Conservation (phyloP, 2,329 filamentous ascomycete species). For the Colletotrichum australisinense region DNA sequence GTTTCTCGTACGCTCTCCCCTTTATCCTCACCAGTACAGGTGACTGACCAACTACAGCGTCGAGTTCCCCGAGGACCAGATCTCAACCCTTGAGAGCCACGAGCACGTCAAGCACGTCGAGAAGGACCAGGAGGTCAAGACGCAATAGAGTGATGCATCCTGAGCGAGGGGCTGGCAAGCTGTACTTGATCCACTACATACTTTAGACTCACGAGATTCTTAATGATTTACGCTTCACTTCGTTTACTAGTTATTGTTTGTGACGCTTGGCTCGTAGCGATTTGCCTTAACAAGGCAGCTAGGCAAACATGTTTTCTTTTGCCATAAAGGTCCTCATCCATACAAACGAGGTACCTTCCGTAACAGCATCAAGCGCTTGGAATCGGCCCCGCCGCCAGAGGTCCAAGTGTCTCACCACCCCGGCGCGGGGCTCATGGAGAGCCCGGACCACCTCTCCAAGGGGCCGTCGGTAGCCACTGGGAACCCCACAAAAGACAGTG, state of each 20-base stretch:
- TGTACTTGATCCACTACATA: slow-evolving; percentile 13
- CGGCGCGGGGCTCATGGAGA: slow-evolving; percentile 14
- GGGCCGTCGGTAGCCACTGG: not conserved
- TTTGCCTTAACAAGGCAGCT: too few relatives aligned
- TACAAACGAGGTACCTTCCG: too few relatives aligned
- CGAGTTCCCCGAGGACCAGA: slow-evolving; percentile 73
- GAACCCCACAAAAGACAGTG: slow-evolving; percentile 6
- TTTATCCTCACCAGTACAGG: not conserved
- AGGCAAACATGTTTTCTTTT: not conserved
- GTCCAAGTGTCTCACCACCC: slow-evolving; percentile 6
- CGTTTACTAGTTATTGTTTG: too few relatives aligned
- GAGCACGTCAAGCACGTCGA: slow-evolving; percentile 82
- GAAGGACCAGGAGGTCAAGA: slow-evolving; percentile 75
- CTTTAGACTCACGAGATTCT: slow-evolving; percentile 2
- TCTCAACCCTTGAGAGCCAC: slow-evolving; percentile 74
- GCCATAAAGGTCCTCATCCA: not conserved
- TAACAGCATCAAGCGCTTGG: slow-evolving; percentile 10
- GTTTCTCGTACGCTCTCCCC: slow-evolving; percentile 77
- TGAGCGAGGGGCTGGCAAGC: not conserved
- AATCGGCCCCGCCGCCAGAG: slow-evolving; percentile 17
- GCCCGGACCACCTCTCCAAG: not conserved
- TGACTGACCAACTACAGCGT: slow-evolving; percentile 65
- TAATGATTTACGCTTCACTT: slow-evolving; percentile 22
- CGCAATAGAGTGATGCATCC: slow-evolving; percentile 65
- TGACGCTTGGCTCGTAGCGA: too few relatives aligned